Evolutionary conservation across 768 basidiomycete species (phyloP), one percentile per base, ranked within the genome.

Genomic region (Kwoniella dejecticola): DNA sequence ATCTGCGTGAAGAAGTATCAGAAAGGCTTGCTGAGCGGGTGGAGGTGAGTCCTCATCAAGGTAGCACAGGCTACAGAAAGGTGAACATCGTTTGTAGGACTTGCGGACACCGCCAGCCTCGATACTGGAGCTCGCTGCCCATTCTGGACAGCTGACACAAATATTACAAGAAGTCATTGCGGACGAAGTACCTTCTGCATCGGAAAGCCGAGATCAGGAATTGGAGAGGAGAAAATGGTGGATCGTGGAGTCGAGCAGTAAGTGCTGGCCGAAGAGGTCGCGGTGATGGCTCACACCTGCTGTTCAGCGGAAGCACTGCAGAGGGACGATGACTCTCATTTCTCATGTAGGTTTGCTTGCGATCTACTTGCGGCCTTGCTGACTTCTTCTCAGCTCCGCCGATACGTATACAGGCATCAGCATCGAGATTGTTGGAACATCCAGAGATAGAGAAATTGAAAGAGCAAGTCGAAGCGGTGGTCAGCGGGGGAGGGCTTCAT

Each of bases 21-120:
- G 90, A 92, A 64, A 83, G 88, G 61, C 84, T 98, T 84, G 85
- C 91, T 80, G 95, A 98, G 74, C 83, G 95, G 57, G 85, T 99
- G 64, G 79, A 90, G 82, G 95, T 92, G 61, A 49, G 70, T 50
- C 54, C 46, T 47, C 52, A 24, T 23, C 3, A 10, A 12, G 7
- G 1, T 54, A 23, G 27, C 6, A 33, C 8, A 30, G 13, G 46
- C 45, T n/a, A 3, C 24, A 29, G 46, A 38, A 19, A 11, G 11
- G 21, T 24, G 13, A 40, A 54, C 23, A 38, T 6, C 6, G 15
- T 23, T 12, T 4, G 13, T 71, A 98, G 95, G 95, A 99, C 77
- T 89, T 99, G 67, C 93, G 90, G 79, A 84, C 88, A 44, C 87
- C 85, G 31, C 96, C 94, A 71, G 80, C 82, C 48, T 83, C 85